Evolutionary conservation across 2,329 filamentous ascomycete species (phyloP).

Genomic region (Fusarium agapanthi): DNA sequence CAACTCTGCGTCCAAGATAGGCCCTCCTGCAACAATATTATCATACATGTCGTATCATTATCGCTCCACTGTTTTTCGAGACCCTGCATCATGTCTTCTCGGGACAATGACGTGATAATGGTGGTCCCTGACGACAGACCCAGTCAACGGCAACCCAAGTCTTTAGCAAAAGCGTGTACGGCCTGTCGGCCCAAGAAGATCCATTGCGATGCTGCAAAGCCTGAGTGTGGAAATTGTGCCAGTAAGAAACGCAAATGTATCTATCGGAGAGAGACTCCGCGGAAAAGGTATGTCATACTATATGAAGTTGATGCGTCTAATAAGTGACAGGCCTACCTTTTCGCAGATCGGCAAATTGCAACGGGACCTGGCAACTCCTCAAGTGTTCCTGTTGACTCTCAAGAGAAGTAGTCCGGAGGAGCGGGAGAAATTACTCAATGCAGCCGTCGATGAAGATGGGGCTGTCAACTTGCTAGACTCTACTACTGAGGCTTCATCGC

Average conservation of each 20-base stretch:
- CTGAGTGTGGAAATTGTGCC: neutral
- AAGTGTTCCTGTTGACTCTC: neutral
- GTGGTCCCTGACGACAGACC: neutral
- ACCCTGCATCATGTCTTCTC: neutral
- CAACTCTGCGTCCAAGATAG: neutral
- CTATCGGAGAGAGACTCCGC: neutral
- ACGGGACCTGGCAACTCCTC: neutral
- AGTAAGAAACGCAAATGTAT: neutral
- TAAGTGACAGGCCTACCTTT: neutral
- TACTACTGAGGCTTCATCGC: neutral
- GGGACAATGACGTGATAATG: neutral
- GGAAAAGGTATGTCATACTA: neutral
- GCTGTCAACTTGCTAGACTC: neutral
- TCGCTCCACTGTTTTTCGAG: neutral
- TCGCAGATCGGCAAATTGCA: conserved; percentile 1
- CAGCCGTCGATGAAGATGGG: neutral
- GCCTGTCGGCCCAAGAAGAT: conserved; percentile 12
- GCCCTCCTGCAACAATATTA: neutral
- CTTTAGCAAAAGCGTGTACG: conserved; percentile 2
- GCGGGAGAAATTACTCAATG: neutral
- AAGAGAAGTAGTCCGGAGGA: neutral
- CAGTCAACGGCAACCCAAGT: neutral
- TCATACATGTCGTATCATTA: neutral
- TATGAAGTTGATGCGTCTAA: neutral
- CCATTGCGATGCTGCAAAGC: neutral